Conservation (phyloP, 768 basidiomycete species). For the Pleurotus citrinopileatus region DNA sequence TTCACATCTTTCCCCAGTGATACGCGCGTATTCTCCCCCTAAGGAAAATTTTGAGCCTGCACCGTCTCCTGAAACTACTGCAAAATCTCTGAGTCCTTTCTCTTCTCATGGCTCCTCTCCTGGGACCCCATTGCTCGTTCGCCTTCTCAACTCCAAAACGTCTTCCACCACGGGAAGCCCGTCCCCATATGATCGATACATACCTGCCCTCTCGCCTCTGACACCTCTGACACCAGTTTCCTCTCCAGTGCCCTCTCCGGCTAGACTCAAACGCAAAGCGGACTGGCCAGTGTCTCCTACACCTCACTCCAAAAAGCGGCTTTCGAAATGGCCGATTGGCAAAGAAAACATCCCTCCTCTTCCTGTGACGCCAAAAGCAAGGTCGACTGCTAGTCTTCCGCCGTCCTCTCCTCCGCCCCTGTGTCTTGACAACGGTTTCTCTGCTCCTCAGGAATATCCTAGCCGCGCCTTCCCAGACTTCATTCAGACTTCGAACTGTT, state of each 20-base stretch:
- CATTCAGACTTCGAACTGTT: constrained; percentile 45
- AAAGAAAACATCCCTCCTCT: constrained; percentile 4
- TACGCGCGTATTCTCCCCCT: not conserved
- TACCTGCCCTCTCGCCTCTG: not conserved
- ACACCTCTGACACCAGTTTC: not conserved
- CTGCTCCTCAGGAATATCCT: constrained; percentile 20
- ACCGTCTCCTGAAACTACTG: not conserved
- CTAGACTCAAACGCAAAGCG: not conserved
- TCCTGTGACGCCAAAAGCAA: not conserved
- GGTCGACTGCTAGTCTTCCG: not conserved
- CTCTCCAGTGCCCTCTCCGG: not conserved
- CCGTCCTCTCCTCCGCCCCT: not conserved
- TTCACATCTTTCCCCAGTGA: constrained; percentile 2
- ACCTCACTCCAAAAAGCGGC: not conserved
- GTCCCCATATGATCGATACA: too few relatives aligned
- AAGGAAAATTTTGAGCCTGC: not conserved
- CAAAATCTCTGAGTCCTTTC: not conserved
- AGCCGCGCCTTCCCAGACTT: constrained; percentile 50
- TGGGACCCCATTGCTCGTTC: not conserved
- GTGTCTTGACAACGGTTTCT: not conserved
- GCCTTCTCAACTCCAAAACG: not conserved
- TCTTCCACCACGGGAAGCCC: not conserved
- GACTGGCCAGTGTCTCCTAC: constrained; percentile 2
- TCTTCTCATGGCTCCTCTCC: not conserved
- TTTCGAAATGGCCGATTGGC: not conserved